Conservation (phyloP, 208 protist species). For the Crithidia brevicula region DNA sequence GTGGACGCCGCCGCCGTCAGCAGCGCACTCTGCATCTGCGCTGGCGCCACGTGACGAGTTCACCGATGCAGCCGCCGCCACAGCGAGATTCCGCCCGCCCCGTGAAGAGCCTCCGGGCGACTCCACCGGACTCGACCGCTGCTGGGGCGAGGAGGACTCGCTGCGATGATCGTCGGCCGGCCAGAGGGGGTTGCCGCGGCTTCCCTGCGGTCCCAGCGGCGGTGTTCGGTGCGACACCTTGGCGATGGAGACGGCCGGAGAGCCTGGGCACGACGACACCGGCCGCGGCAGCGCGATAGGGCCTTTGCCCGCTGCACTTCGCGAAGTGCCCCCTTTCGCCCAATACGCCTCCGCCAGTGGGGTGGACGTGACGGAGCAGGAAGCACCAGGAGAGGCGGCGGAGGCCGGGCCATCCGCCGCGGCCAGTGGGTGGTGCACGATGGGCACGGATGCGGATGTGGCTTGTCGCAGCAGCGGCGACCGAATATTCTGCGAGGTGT, state of each 20-base stretch:
- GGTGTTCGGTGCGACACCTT: neutral
- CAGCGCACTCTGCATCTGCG: neutral
- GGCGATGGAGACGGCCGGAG: neutral
- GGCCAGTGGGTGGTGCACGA: too few relatives aligned
- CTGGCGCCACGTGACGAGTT: neutral
- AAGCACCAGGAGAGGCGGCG: too few relatives aligned
- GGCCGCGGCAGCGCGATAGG: conserved; percentile 12
- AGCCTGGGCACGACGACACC: neutral
- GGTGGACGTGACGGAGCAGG: neutral
- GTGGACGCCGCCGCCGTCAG: neutral
- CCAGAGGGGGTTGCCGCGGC: conserved; percentile 24
- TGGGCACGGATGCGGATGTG: too few relatives aligned
- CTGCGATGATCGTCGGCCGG: conserved; percentile 1
- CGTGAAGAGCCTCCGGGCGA: neutral
- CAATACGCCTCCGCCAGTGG: neutral
- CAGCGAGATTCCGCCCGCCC: neutral
- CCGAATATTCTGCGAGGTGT: conserved; percentile 1
- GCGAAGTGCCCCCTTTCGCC: too few relatives aligned
- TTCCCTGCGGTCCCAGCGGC: conserved; percentile 9
- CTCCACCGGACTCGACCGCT: neutral
- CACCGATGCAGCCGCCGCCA: neutral
- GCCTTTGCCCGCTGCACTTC: neutral
- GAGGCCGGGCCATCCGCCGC: too few relatives aligned
- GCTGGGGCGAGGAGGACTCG: too few relatives aligned
- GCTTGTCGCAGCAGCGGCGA: too few relatives aligned